Percentiles rank a stretch among this genome's conserved stretches.
Evolutionary conservation across 2,329 filamentous ascomycete species (phyloP).

Genomic region (Aspergillus luchuensis): DNA sequence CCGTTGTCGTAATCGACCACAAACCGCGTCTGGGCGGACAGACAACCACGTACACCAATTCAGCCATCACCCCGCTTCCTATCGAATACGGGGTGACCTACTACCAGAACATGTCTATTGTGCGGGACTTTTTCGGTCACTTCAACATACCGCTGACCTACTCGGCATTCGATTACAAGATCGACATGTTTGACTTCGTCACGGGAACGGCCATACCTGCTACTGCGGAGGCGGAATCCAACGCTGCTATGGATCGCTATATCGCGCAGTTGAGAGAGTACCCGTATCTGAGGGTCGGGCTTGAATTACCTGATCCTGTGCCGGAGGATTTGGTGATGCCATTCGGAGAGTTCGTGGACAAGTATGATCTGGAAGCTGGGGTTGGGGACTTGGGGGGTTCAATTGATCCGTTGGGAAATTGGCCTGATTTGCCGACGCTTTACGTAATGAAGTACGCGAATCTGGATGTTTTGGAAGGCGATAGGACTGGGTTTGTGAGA

Average conservation of each 20-base stretch:
- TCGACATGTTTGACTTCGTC: slow-evolving; percentile 4
- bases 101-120: slow-evolving; percentile 25
- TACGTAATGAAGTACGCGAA: slow-evolving; percentile 13
- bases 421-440: slow-evolving; percentile 4
- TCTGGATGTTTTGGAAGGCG: background rate
- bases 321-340: slow-evolving; percentile 20
- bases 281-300: slow-evolving; percentile 12
- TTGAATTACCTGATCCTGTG: slow-evolving; percentile 26
- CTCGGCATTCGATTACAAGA: background rate
- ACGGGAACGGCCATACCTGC: background rate
- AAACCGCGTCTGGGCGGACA: slow-evolving; percentile 30
- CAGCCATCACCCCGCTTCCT: slow-evolving; percentile 16
- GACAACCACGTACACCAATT: slow-evolving; percentile 28
- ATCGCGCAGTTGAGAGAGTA: slow-evolving; percentile 13
- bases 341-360: slow-evolving; percentile 18
- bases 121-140: slow-evolving; percentile 26
- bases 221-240: slow-evolving; percentile 15
- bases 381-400: background rate
- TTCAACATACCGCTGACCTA: slow-evolving; percentile 20
- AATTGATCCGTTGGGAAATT: background rate
- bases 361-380: slow-evolving; percentile 13
- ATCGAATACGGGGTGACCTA: slow-evolving; percentile 34
- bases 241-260: slow-evolving; percentile 13
- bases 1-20: slow-evolving; percentile 30
- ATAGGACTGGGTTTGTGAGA: background rate